phyloP scores from a whole-genome alignment of 306 rosid species.

The Fragaria vesca region DNA sequence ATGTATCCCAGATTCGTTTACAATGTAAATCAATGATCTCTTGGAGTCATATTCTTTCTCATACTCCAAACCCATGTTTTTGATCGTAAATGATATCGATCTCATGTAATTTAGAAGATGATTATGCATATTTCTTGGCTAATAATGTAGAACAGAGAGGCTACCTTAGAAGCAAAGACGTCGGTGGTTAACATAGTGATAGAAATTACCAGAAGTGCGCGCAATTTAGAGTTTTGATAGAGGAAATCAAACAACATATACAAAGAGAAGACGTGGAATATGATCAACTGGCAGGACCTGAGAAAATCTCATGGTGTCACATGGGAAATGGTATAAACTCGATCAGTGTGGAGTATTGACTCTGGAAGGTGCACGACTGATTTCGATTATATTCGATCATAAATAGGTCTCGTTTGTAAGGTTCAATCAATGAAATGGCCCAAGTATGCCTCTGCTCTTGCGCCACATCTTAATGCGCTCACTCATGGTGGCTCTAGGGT shows the following conservation, averaged over 20 bases:
- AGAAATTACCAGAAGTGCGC: too few species aligned
- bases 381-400: background rate
- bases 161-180: background rate
- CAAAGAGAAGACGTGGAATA: background rate
- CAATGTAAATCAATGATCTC: background rate
- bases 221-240: too few species aligned
- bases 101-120: background rate
- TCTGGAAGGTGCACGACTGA: background rate
- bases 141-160: background rate
- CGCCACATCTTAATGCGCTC: background rate
- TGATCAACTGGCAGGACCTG: background rate
- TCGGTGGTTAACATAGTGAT: background rate
- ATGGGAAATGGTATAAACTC: background rate
- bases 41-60: background rate
- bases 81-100: too few species aligned
- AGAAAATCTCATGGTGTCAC: background rate
- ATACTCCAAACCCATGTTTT: background rate
- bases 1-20: conserved; percentile 10
- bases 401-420: background rate
- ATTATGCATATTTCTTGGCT: background rate
- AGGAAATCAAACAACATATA: too few species aligned
- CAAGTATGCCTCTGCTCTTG: background rate
- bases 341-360: conserved; percentile 1
- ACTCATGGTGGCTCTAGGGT: background rate
- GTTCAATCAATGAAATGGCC: background rate